These are phyloP conservation scores for Spergularia bocconei DNA, from an alignment of 148 eudicot species.

Conservation along the genomic window DNA sequence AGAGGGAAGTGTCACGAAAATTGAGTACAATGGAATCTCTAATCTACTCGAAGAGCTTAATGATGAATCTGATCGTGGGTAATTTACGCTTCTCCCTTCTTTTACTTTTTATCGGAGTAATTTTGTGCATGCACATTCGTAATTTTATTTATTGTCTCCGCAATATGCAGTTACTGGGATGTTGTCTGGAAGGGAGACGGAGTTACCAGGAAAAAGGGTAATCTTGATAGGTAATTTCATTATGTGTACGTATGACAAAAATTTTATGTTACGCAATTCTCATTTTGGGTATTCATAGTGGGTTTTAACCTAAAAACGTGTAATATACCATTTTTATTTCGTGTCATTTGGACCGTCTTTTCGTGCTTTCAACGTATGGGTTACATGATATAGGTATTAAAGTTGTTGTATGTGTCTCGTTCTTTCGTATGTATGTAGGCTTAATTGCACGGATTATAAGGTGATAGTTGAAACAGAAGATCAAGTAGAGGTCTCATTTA, in stretches of 20 bases:
- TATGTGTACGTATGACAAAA: no score
- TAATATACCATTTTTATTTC: not conserved
- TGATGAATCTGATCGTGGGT: conserved; percentile 62
- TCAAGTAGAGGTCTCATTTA: conserved; percentile 69
- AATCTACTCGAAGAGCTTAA: conserved; percentile 60
- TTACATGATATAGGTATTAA: not conserved
- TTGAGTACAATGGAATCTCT: conserved; percentile 54
- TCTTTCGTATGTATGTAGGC: conserved; percentile 34
- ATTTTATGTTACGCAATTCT: not conserved
- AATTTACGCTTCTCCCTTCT: not conserved
- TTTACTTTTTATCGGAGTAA: no score
- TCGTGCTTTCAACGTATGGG: not conserved
- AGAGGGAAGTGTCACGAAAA: conserved; percentile 50
- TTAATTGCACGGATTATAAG: conserved; percentile 48
- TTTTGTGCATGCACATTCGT: not conserved
- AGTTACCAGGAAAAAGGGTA: conserved; percentile 59
- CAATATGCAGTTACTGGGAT: conserved; percentile 66
- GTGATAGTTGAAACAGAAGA: conserved; percentile 58
- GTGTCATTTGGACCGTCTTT: not conserved
- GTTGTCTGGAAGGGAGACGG: conserved; percentile 74
- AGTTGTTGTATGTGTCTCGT: not conserved
- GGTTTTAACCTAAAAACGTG: no score
- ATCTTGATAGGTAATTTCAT: conserved; percentile 54
- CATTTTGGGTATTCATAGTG: not conserved
- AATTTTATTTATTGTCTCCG: not conserved